phyloP scores from a whole-genome alignment of 2,329 filamentous ascomycete species.

The Boeremia exigua region DNA sequence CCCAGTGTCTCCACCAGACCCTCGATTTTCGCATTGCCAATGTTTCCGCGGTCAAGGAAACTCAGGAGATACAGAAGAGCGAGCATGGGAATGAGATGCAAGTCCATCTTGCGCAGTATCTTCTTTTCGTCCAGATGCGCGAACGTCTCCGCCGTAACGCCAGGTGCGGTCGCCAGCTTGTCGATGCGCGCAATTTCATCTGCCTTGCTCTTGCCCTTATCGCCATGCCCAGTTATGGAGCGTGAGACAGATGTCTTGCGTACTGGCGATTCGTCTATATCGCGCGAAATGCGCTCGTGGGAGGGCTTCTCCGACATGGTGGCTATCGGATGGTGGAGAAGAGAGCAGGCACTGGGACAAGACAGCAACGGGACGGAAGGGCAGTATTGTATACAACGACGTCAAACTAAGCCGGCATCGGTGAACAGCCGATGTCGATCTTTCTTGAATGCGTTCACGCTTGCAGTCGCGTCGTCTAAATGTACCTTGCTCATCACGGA shows the following conservation, averaged over 20 bases:
- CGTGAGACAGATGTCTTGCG: slow-evolving; percentile 5
- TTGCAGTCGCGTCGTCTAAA: neutral
- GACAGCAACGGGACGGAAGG: neutral
- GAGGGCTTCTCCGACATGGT: slow-evolving; percentile 13
- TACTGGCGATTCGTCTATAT: slow-evolving; percentile 3
- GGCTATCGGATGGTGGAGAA: neutral
- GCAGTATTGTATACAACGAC: slow-evolving; percentile 3
- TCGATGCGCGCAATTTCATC: slow-evolving; percentile 34
- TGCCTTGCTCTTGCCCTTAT: slow-evolving; percentile 8
- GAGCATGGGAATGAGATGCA: slow-evolving; percentile 49
- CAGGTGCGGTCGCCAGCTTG: slow-evolving; percentile 33
- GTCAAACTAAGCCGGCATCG: slow-evolving; percentile 7
- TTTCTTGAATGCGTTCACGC: neutral
- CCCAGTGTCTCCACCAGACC: slow-evolving; percentile 36
- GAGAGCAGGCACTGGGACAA: neutral
- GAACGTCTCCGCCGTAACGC: slow-evolving; percentile 38
- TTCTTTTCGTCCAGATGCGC: slow-evolving; percentile 50
- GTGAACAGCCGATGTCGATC: slow-evolving; percentile 12
- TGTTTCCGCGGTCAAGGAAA: slow-evolving; percentile 45
- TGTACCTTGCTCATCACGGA: neutral
- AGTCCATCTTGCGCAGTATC: slow-evolving; percentile 51
- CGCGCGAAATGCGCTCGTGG: slow-evolving; percentile 13
- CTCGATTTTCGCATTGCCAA: slow-evolving; percentile 54
- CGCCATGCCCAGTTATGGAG: slow-evolving; percentile 12
- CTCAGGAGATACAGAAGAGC: slow-evolving; percentile 48